Evolutionary conservation across 257 asterid genomes (phyloP), one percentile per base, ranked within the genome.

Genomic region (Primulina tabacum): DNA sequence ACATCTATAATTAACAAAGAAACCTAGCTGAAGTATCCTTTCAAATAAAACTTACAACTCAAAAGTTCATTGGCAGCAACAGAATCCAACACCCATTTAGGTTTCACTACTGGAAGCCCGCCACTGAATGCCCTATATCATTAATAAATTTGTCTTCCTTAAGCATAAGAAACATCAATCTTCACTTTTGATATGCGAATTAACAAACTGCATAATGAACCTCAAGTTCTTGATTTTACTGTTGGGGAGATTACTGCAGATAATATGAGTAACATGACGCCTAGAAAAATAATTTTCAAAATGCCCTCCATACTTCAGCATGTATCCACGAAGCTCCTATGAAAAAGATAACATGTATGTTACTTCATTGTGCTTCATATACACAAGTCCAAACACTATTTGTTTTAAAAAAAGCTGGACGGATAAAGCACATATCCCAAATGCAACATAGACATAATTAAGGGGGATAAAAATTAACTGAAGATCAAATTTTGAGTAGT

Each of bases 51-150:
- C 97, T 78, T 85, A 90, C 99, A 93, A 77, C 84, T 89, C 75
- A 93, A 83, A 80, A 90, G 96, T 79, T 81, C 88, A 69, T 85
- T 83, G 52, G 97, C 95, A 82, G 89, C 89, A 63, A 90, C 85
- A 43, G 91, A 93, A 75, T 89, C 99, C 82, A 89, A 65, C 73
- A 93, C 83, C 99, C 99, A 93, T 24, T 87, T 77, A 30, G 99
- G 96, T 80, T 93, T 93, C 69, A 93, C 95, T 34, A 93, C 89
- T 58, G 99, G 99, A 74, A 93, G 96, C 50, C 99, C 99, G 71
- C 95, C 77, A 72, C 99, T 93, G 82, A 93, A 93, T 50, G 97
- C 87, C 95, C 99, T 93, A 69, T 8, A 69, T 47, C 71, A 78
- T 65, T 52, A 65, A 67, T 64, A 64, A 73, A 30, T 70, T 69